Evolutionary conservation across 192 early-diverging fungal species (phyloP).

Genomic region (Geosiphon pyriformis): DNA sequence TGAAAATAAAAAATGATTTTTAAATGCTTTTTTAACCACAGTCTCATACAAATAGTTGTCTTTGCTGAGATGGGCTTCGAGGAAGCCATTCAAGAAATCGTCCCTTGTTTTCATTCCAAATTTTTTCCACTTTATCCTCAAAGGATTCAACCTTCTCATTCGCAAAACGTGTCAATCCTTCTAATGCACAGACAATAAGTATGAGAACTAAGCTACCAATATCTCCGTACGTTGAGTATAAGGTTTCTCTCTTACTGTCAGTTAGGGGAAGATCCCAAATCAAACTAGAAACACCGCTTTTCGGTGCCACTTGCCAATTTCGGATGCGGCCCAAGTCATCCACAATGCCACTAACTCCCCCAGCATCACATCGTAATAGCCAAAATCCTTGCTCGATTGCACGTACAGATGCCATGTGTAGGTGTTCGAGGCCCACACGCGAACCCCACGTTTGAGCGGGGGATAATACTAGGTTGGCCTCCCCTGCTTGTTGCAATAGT

Average conservation of each 20-base stretch:
- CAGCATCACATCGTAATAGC: slow-evolving; percentile 18
- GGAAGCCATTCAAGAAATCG: too few relatives aligned
- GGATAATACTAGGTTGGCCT: not conserved
- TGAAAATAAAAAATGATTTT: too few relatives aligned
- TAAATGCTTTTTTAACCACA: too few relatives aligned
- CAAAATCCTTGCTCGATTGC: slow-evolving; percentile 19
- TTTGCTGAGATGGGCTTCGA: too few relatives aligned
- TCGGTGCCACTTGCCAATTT: not conserved
- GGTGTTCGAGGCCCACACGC: slow-evolving; percentile 2
- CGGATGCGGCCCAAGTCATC: slow-evolving; percentile 12
- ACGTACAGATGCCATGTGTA: slow-evolving; percentile 5
- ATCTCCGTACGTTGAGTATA: not conserved
- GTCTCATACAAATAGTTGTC: too few relatives aligned
- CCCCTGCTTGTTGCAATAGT: slow-evolving; percentile 33
- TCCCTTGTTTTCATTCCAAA: too few relatives aligned
- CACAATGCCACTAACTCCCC: not conserved
- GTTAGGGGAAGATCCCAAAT: slow-evolving; percentile 2
- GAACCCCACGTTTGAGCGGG: slow-evolving; percentile 17
- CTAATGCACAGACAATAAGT: too few relatives aligned
- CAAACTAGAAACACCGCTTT: not conserved
- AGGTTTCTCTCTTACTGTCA: slow-evolving; percentile 1
- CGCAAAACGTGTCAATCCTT: too few relatives aligned
- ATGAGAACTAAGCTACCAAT: too few relatives aligned
- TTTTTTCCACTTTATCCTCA: too few relatives aligned
- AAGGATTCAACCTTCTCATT: too few relatives aligned